Evolutionary conservation across 1,284 basidiomycete genomes (phyloP), one percentile per base, ranked within the genome.

Genomic region (Cutaneotrichosporon arboriforme): DNA sequence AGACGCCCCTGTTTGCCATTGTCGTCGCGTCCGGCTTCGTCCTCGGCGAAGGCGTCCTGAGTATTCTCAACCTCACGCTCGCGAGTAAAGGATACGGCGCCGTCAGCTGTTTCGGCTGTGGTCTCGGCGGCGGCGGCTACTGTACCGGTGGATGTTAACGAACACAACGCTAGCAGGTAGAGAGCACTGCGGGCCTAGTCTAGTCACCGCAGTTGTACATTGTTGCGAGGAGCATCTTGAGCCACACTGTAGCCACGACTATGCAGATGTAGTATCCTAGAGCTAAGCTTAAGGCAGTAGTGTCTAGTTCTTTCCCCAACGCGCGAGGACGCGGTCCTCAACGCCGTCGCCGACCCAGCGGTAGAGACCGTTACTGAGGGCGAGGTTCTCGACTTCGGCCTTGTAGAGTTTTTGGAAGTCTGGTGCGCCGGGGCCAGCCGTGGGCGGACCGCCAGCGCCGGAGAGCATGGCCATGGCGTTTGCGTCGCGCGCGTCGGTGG

Each of bases 11-110:
- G 80, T 45, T 78, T 26, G 67, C 93, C 46, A 87, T 97, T 63
- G 84, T 97, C 34, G 79, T 96, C 31, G 94, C 93, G 4, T 90
- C 87, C 65, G 93, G 93, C 1, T 96, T 97, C 66, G 94, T 97
- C 23, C 79, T 97, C 17, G 93, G 93, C 23, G 93, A 97, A 60
- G 79, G 93, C 2, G 85, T 96, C 37, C 80, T 89, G 21, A 92
- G 90, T 67, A 83, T 97, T 41, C 75, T 92, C 26, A 84, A 86
- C 8, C 78, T 97, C 46, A 69, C 86, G 9, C 73, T 94, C 58
- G 83, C 84, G 62, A 88, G 85, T 38, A 79, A 79, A 39, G 90
- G 90, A 1, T 77, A 88, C 8, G 85, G 84, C 12, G 83, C 84
- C 2, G 76, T 79, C 23, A 92, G 87, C 63, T 97, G 93, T 72